A percentile compares a stretch with the other conserved stretches of the same genome.
Conservation (phyloP, 2,329 filamentous ascomycete genomes). For the Penicillium sp. region DNA sequence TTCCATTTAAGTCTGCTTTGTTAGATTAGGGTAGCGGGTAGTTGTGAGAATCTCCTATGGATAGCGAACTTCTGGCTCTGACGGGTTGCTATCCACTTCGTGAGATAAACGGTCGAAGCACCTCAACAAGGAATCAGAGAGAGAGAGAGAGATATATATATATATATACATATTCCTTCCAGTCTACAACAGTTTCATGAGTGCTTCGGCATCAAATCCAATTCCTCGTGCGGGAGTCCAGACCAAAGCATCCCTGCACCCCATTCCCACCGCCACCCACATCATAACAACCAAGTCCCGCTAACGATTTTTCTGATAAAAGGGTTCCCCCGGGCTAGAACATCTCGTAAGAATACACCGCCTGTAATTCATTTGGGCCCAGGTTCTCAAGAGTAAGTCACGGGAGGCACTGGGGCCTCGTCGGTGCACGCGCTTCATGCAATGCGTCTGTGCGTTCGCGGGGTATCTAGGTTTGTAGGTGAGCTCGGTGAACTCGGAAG, state of each 20-base stretch:
- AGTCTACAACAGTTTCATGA: not conserved
- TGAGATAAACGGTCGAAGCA: too few relatives aligned
- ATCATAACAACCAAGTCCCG: not conserved
- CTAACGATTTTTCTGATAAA: not conserved
- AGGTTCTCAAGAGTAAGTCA: not conserved
- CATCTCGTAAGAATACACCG: not conserved
- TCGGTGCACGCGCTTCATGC: not conserved
- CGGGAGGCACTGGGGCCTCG: not conserved
- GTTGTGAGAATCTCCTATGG: not conserved
- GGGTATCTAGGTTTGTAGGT: not conserved
- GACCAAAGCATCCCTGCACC: not conserved
- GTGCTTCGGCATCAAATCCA: not conserved
- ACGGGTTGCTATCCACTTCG: not conserved
- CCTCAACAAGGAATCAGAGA: too few relatives aligned
- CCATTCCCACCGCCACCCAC: constrained; percentile 1
- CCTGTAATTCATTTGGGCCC: not conserved
- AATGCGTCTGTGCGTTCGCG: not conserved
- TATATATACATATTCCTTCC: not conserved
- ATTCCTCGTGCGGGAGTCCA: not conserved
- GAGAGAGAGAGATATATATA: not conserved
- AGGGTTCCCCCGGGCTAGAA: not conserved
- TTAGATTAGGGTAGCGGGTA: not conserved
- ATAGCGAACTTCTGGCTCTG: not conserved
- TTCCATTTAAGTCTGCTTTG: not conserved
- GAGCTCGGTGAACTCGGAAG: not conserved